Conservation (phyloP, 2,329 filamentous ascomycete genomes). For the Paramyrothecium sp. region DNA sequence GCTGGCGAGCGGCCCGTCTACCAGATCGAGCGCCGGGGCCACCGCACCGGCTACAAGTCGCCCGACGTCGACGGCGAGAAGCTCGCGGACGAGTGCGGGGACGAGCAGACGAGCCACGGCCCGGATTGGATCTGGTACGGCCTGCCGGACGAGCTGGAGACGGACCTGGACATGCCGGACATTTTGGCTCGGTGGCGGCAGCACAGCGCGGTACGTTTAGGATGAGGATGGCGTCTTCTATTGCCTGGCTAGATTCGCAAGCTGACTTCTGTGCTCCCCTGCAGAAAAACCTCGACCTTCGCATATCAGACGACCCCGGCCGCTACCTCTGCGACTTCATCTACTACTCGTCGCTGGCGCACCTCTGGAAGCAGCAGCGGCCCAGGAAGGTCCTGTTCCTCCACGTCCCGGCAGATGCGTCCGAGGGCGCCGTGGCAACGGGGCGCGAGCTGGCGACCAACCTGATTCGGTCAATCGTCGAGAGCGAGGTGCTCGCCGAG, state of each 20-base stretch:
- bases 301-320: conserved; percentile 68
- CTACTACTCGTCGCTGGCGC: conserved; percentile 67
- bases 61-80: conserved; percentile 67
- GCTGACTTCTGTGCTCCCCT: not conserved
- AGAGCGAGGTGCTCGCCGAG: conserved; percentile 39
- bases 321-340: conserved; percentile 78
- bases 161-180: conserved; percentile 56
- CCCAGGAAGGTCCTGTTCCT: conserved; percentile 62
- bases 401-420: conserved; percentile 65
- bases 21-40: conserved; percentile 67
- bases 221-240: no score
- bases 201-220: conserved; percentile 43
- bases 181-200: conserved; percentile 55
- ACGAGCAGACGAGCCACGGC: not conserved
- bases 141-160: conserved; percentile 53
- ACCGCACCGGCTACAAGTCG: conserved; percentile 69
- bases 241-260: no score
- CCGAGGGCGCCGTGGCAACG: conserved; percentile 42
- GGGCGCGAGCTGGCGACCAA: conserved; percentile 53
- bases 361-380: conserved; percentile 46
- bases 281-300: conserved; percentile 42
- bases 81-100: conserved; percentile 45
- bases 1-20: conserved; percentile 65
- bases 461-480: conserved; percentile 56
- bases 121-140: conserved; percentile 53